Evolutionary conservation across 495 filamentous ascomycete species (phyloP).

Genomic region (Penicillium salamii): DNA sequence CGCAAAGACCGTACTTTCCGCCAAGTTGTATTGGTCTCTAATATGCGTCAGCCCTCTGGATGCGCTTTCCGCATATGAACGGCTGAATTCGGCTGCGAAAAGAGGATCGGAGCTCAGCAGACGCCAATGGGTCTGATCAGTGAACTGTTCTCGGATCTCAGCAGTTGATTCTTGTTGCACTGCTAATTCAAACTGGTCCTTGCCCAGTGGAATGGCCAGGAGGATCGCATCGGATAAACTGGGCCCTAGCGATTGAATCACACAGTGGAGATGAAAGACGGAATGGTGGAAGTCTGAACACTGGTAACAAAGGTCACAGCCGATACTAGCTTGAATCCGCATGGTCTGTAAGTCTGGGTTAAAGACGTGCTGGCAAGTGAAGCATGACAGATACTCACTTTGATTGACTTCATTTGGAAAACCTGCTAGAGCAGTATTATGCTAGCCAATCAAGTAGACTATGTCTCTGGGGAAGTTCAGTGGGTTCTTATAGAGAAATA

Average conservation of each 20-base stretch:
- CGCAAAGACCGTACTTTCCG: neutral
- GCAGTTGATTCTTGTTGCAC: neutral
- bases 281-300: neutral
- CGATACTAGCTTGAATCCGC: neutral
- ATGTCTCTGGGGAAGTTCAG: too few species aligned
- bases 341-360: too few species aligned
- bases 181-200: conserved; percentile 1
- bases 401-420: too few species aligned
- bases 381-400: too few species aligned
- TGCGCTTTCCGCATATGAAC: neutral
- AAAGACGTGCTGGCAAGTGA: too few species aligned
- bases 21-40: neutral
- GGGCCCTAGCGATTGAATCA: neutral
- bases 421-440: too few species aligned
- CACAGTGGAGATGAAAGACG: too few species aligned
- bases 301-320: neutral
- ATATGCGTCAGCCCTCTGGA: neutral
- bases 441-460: too few species aligned
- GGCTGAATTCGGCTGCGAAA: neutral
- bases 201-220: conserved; percentile 2
- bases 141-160: neutral
- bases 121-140: neutral
- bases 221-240: neutral
- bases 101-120: neutral
- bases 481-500: too few species aligned